Conservation (phyloP, 2,329 filamentous ascomycete genomes). For the Dactylonectria estremocensis region DNA sequence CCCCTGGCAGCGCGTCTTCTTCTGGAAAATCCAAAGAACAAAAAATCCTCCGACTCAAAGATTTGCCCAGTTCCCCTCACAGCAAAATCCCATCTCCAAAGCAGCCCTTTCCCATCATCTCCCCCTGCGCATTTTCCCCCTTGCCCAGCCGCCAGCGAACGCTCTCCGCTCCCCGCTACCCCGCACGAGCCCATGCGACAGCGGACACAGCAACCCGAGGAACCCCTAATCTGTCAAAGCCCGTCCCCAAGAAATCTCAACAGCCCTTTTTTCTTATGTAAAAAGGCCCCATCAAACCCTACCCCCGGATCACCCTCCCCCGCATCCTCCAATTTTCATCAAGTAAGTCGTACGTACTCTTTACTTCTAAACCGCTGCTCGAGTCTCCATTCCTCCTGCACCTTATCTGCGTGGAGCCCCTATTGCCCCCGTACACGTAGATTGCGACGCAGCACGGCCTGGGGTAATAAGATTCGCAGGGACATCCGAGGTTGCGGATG, state of each 20-base stretch:
- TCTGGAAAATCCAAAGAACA: not conserved
- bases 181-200: slow-evolving; percentile 1
- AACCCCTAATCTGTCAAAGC: slow-evolving; percentile 7
- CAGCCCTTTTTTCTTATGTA: slow-evolving; percentile 23
- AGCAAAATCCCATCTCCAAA: not conserved
- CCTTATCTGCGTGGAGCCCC: slow-evolving; percentile 23
- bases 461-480: slow-evolving; percentile 17
- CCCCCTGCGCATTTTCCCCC: not conserved
- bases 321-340: slow-evolving; percentile 44
- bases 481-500: slow-evolving; percentile 7
- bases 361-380: slow-evolving; percentile 27
- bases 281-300: not conserved
- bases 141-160: not conserved
- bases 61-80: not conserved
- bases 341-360: slow-evolving; percentile 46
- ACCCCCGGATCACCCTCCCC: slow-evolving; percentile 23
- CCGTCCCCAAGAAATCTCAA: not conserved
- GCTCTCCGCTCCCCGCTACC: not conserved
- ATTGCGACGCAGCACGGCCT: slow-evolving; percentile 6
- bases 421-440: slow-evolving; percentile 8
- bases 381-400: slow-evolving; percentile 11
- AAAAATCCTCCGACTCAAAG: not conserved
- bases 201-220: too few relatives aligned
- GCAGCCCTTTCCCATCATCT: not conserved
- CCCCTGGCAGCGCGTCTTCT: not conserved